Evolutionary conservation across 768 basidiomycete species (phyloP), one percentile per base, ranked within the genome.

Genomic region (Pisolithus albus): DNA sequence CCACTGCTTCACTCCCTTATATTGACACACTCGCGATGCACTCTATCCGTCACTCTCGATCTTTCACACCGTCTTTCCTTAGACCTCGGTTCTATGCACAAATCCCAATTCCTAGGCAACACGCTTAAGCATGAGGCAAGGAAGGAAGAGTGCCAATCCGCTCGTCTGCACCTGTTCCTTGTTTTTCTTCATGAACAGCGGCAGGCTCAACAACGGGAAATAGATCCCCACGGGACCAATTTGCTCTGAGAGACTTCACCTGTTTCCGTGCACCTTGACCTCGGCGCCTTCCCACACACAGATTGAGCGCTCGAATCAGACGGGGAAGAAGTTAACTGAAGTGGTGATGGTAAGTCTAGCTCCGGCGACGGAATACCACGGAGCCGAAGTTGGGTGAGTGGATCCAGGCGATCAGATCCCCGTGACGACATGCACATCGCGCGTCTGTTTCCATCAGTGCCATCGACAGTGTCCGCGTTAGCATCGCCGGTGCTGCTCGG

Each of bases 321-420:
- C 30, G 30, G 5, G 0, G 40, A 23, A 8, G 40, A 23, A 4
- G 50, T 36, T 24, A 51, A 9, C 34, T 51, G 42, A 13, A 51
- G 50, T 10, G 50, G 42, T 18, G 50, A 51, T 10, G 50, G 50
- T 6, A 21, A 36, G 15, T 50, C 50, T 1, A 51, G 40, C 5
- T 45, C 50, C 3, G 50, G 50, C 5, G 50, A 51, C 34, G 50
- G 50, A n/a, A 51, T 39, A 19, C 43, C 42, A 26, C 37, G 42
- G 13, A 51, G 42, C 7, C 43, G 50, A 13, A 51, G 50, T 15
- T 51, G 44, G 13, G 5, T 21, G 3, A 28, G 32, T 23, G 50
- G 43, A 38, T 51, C 43, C 7, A 44, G 28, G 26, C 3, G 16
- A 44, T 11, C 11, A 4, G 21, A 13, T 9, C 8, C 10, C 23